phyloP scores from a whole-genome alignment of 2,329 filamentous ascomycete species.

The Rhexocercosporidium sp. region DNA sequence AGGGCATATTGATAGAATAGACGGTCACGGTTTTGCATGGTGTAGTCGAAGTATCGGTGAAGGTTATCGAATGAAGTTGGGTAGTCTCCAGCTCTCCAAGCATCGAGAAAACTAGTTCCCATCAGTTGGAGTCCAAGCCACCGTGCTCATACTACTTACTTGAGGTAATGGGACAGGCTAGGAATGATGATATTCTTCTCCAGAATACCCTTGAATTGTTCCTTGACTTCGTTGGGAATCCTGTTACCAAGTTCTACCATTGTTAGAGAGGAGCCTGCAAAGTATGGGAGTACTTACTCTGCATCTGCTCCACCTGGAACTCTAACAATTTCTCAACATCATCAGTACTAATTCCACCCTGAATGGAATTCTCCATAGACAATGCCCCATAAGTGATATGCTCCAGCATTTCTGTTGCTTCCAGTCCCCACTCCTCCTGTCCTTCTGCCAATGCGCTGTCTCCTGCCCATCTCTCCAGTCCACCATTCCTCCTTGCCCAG shows the following conservation, averaged over 20 bases:
- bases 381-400: constrained; percentile 38
- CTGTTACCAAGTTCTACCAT: constrained; percentile 72
- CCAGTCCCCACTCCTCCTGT: constrained; percentile 56
- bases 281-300: constrained; percentile 67
- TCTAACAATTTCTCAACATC: constrained; percentile 83
- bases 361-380: constrained; percentile 37
- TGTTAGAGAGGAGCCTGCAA: not conserved
- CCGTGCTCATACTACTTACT: constrained; percentile 48
- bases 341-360: constrained; percentile 68
- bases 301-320: constrained; percentile 87
- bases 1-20: constrained; percentile 94
- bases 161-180: constrained; percentile 77
- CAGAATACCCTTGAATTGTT: constrained; percentile 72
- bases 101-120: constrained; percentile 75
- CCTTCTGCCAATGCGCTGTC: constrained; percentile 59
- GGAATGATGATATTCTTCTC: constrained; percentile 71
- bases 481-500: constrained; percentile 60
- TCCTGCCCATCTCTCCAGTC: constrained; percentile 54
- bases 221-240: constrained; percentile 74
- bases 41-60: constrained; percentile 96
- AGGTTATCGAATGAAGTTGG: constrained; percentile 88
- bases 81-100: constrained; percentile 91
- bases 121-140: constrained; percentile 23
- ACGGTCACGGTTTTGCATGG: constrained; percentile 82
- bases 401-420: constrained; percentile 48